A percentile compares a stretch with the other conserved stretches of the same genome.
Conservation (phyloP, 2,329 filamentous ascomycete species). For the Pseudophaeomoniella oleicola region DNA sequence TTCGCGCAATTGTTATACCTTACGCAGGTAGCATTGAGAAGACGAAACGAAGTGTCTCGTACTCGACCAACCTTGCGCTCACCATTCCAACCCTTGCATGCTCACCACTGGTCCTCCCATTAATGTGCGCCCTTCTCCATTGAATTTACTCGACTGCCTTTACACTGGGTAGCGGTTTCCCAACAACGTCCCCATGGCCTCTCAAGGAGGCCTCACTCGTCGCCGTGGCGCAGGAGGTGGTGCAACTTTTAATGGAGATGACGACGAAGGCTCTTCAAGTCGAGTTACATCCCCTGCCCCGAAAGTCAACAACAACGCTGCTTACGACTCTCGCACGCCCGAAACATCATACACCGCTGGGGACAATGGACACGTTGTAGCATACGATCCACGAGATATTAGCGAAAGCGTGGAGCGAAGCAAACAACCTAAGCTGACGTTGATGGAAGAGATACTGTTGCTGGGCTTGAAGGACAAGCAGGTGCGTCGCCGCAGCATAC, state of each 20-base stretch:
- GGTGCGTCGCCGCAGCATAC: constrained; percentile 37
- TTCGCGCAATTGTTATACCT: too few species aligned
- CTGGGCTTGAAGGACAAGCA: constrained; percentile 98
- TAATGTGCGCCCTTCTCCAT: constrained; percentile 1
- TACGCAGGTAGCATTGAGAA: too few species aligned
- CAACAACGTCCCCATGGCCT: constrained; percentile 35
- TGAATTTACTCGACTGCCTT: constrained; percentile 1
- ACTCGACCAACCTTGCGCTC: too few species aligned
- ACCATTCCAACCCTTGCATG: neutral
- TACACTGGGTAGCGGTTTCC: constrained; percentile 11
- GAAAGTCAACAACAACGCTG: constrained; percentile 40
- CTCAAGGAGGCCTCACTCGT: constrained; percentile 57
- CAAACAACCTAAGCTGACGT: constrained; percentile 94
- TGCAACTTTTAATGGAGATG: constrained; percentile 16
- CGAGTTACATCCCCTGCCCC: constrained; percentile 53
- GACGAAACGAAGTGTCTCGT: too few species aligned
- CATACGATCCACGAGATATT: constrained; percentile 92
- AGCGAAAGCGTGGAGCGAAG: constrained; percentile 90
- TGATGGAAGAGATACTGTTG: constrained; percentile 96
- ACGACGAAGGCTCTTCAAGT: constrained; percentile 48
- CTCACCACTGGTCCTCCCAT: neutral
- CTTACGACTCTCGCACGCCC: constrained; percentile 36
- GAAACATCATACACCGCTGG: constrained; percentile 72
- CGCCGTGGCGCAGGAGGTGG: constrained; percentile 50
- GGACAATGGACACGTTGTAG: constrained; percentile 97